Base-by-base conservation (phyloP, 768 basidiomycete genomes). In the Omphalotus guepiniiformis region DNA sequence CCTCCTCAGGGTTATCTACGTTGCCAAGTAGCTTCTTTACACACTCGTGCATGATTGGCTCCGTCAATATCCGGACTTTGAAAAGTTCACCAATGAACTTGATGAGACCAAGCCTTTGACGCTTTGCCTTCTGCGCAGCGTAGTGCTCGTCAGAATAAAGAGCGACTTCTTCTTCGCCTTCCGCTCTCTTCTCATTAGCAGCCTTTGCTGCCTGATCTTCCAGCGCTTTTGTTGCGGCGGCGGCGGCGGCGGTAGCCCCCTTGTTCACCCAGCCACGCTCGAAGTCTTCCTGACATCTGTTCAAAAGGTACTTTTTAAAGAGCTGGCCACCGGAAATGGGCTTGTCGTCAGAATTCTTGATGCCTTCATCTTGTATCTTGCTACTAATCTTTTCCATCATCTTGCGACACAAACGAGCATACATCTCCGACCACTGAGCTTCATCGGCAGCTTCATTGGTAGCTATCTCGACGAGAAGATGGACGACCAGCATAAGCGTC, bases 41-140 rank as follows among this genome's bases (percentile, higher is more conserved):
- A 74, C 95, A 99, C 67, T 93, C 89, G 73, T 93, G 89, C 90
- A 98, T 99, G 71, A 98, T 95, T 56, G 91, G 85, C 71, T 93
- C 92, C 39, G 93, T 93, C 46, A 98, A 74, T 93, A 97, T 96
- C 69, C 90, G 88, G n/a, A 99, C 74, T 72, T 97, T 97, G 85
- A 93, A 99, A 46, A 98, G 74, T 70, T 99, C 95, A 53, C 95
- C 94, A 53, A 98, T 97, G 71, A 99, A 94, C 67, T 89, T 91
- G 72, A 97, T 93, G 56, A 99, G 79, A 73, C 95, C 93, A 11
- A 97, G 84, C 65, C 95, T 93, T 53, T 91, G 89, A 51, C 94
- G 89, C 73, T 97, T 98, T 34, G 93, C 95, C 74, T 95, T 96
- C 67, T 94, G 88, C 13, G 92, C 92, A 30, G 86, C 85, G 58